Evolutionary conservation across 306 rosid genomes (phyloP).

Genomic region (Dalbergia cochinchinensis): DNA sequence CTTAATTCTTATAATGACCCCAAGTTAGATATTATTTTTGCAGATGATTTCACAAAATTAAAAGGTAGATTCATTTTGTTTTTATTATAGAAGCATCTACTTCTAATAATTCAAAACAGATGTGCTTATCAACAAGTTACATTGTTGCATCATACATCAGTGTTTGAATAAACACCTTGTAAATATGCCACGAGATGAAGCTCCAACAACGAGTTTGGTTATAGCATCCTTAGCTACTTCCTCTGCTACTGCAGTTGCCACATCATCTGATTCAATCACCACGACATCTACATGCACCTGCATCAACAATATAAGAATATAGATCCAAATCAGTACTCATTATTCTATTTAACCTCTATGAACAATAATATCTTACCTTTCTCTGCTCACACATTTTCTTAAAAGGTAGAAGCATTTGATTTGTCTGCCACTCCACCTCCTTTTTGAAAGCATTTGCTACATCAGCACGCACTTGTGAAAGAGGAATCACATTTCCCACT

Average conservation of each 20-base stretch:
- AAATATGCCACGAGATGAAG: slow-evolving; percentile 78
- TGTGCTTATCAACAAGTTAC: slow-evolving; percentile 2
- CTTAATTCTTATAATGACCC: not conserved
- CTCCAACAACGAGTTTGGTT: slow-evolving; percentile 79
- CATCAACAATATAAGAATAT: slow-evolving; percentile 27
- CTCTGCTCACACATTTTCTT: slow-evolving; percentile 74
- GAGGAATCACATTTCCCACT: slow-evolving; percentile 84
- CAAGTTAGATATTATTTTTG: not conserved
- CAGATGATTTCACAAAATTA: slow-evolving; percentile 3
- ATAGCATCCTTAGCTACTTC: slow-evolving; percentile 67
- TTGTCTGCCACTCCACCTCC: slow-evolving; percentile 73
- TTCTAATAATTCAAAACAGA: slow-evolving; percentile 19
- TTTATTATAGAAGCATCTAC: slow-evolving; percentile 3
- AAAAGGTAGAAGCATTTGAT: slow-evolving; percentile 76
- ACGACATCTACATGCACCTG: slow-evolving; percentile 83
- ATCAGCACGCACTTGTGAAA: slow-evolving; percentile 73
- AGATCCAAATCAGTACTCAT: slow-evolving; percentile 33
- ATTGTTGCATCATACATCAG: slow-evolving; percentile 14
- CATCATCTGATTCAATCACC: slow-evolving; percentile 82
- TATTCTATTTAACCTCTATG: slow-evolving; percentile 35
- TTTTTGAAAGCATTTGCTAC: slow-evolving; percentile 67
- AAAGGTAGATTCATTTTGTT: slow-evolving; percentile 27
- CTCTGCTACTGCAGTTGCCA: slow-evolving; percentile 73
- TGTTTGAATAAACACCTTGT: slow-evolving; percentile 64
- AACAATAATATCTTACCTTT: slow-evolving; percentile 65